phyloP scores from a whole-genome alignment of 2,329 filamentous ascomycete genomes.

The Didymella pomorum region DNA sequence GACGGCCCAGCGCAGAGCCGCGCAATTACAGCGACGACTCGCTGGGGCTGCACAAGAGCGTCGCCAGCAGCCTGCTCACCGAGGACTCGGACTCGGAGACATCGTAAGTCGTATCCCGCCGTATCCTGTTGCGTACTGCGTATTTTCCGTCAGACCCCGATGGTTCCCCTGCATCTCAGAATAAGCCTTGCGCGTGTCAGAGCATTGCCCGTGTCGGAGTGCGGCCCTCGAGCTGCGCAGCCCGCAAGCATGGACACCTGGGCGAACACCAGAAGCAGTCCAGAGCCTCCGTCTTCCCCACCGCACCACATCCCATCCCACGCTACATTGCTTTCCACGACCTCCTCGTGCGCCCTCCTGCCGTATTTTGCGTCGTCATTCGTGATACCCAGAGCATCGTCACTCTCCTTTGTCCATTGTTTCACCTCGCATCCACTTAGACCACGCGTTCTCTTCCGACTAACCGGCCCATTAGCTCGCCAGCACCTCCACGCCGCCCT shows the following conservation, averaged over 20 bases:
- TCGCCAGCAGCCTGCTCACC: slow-evolving; percentile 59
- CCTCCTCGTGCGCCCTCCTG: neutral
- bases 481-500: slow-evolving; percentile 40
- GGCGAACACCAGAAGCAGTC: slow-evolving; percentile 21
- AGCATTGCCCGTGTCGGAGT: slow-evolving; percentile 7
- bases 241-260: slow-evolving; percentile 30
- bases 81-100: slow-evolving; percentile 60
- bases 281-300: slow-evolving; percentile 34
- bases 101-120: slow-evolving; percentile 52
- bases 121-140: no score
- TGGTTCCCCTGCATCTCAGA: neutral
- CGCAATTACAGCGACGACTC: slow-evolving; percentile 51
- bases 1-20: slow-evolving; percentile 23
- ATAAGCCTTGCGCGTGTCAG: slow-evolving; percentile 11
- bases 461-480: slow-evolving; percentile 37
- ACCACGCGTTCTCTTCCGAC: slow-evolving; percentile 33
- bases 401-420: slow-evolving; percentile 3
- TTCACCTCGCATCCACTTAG: slow-evolving; percentile 21
- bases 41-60: slow-evolving; percentile 54
- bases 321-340: slow-evolving; percentile 22
- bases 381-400: slow-evolving; percentile 5
- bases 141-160: neutral
- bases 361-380: neutral
- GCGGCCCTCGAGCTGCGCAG: slow-evolving; percentile 4
- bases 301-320: slow-evolving; percentile 21